Conservation (phyloP, 345 rosid genomes). For the Melaleuca alternifolia region DNA sequence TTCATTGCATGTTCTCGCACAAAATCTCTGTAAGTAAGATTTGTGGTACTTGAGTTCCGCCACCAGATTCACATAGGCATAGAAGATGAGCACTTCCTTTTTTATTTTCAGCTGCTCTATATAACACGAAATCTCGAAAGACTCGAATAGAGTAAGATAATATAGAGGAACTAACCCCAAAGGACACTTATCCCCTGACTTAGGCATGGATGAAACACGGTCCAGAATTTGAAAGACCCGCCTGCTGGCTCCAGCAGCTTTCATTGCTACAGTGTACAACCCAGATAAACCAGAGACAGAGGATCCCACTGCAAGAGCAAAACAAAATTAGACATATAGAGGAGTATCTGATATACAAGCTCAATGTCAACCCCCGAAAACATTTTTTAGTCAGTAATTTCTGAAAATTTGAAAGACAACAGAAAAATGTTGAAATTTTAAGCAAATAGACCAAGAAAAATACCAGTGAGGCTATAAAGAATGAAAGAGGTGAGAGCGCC, state of each 20-base stretch:
- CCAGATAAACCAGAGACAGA: constrained; percentile 79
- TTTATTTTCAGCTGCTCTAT: neutral
- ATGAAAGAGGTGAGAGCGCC: constrained; percentile 95
- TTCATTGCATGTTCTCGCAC: neutral
- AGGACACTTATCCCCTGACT: constrained; percentile 69
- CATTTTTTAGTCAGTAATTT: neutral
- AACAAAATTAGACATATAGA: neutral
- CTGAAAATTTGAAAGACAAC: neutral
- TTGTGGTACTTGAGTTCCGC: neutral
- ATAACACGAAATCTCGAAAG: neutral
- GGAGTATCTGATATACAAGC: neutral
- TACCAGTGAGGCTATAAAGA: constrained; percentile 96
- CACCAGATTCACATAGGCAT: neutral
- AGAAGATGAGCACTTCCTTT: neutral
- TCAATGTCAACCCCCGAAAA: neutral
- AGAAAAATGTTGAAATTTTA: neutral
- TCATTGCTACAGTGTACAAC: constrained; percentile 80
- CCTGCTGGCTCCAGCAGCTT: constrained; percentile 97
- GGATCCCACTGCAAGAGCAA: constrained; percentile 60
- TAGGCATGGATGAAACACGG: constrained; percentile 73
- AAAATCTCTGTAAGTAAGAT: neutral
- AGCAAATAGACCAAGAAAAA: neutral
- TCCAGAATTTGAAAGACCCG: constrained; percentile 87
- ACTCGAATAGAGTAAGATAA: neutral
- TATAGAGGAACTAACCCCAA: constrained; percentile 38